A percentile compares a stretch with the other conserved stretches of the same genome.
phyloP scores from a whole-genome alignment of 805 yeast genomes.

The Teunomyces aglyptinius region DNA sequence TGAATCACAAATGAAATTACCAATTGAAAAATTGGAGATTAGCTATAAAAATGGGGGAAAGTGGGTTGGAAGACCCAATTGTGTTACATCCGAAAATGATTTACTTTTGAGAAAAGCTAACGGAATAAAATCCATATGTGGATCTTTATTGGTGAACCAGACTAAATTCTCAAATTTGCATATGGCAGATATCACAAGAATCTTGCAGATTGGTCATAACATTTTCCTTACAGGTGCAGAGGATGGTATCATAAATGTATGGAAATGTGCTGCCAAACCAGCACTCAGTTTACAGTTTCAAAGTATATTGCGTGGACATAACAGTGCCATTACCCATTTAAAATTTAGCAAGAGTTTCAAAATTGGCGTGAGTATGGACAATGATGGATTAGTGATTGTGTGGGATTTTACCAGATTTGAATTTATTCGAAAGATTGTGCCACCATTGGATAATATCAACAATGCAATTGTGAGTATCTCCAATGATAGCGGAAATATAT shows the following conservation, averaged over 20 bases:
- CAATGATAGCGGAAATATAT: slow-evolving; percentile 54
- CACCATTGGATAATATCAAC: slow-evolving; percentile 12
- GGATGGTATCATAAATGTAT: slow-evolving; percentile 60
- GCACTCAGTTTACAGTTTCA: slow-evolving; percentile 36
- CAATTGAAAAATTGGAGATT: slow-evolving; percentile 46
- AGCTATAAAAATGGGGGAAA: slow-evolving; percentile 32
- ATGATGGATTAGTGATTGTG: slow-evolving; percentile 50
- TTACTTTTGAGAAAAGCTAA: slow-evolving; percentile 32
- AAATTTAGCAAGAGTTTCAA: slow-evolving; percentile 52
- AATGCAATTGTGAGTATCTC: slow-evolving; percentile 43
- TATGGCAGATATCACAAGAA: slow-evolving; percentile 33
- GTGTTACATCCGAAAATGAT: slow-evolving; percentile 37
- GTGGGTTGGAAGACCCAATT: slow-evolving; percentile 53
- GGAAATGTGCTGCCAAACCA: slow-evolving; percentile 44
- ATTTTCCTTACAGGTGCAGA: slow-evolving; percentile 49
- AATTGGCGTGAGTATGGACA: slow-evolving; percentile 53
- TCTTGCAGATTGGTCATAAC: slow-evolving; percentile 42
- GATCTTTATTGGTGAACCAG: slow-evolving; percentile 42
- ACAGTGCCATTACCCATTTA: slow-evolving; percentile 44
- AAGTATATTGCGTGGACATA: slow-evolving; percentile 58
- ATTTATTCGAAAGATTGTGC: slow-evolving; percentile 41
- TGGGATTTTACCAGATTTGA: slow-evolving; percentile 65
- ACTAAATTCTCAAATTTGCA: slow-evolving; percentile 44
- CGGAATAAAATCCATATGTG: slow-evolving; percentile 18
- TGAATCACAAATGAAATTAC: slow-evolving; percentile 40